Percentiles rank a stretch among this genome's conserved stretches.
Evolutionary conservation across 2,329 filamentous ascomycete species (phyloP).

Genomic region (Fusarium sp.): DNA sequence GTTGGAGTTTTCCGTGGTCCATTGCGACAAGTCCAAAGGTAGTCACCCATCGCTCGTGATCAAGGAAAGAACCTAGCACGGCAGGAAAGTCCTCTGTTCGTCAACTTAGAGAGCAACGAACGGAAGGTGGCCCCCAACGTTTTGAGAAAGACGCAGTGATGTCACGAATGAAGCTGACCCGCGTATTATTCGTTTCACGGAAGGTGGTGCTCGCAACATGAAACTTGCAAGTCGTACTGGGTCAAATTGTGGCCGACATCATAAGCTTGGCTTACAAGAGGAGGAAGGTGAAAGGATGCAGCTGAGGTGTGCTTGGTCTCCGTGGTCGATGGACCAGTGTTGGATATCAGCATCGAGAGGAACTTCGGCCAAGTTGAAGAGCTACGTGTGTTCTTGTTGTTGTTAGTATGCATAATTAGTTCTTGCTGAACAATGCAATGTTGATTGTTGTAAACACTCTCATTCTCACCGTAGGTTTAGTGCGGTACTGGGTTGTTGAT

Average conservation of each 20-base stretch:
- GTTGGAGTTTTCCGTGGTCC: background rate
- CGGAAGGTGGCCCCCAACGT: background rate
- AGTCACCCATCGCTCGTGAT: background rate
- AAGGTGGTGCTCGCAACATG: no score
- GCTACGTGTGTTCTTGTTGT: background rate
- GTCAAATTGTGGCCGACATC: constrained; percentile 2
- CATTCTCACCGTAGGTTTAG: background rate
- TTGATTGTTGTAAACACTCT: background rate
- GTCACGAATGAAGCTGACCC: background rate
- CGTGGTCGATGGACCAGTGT: background rate
- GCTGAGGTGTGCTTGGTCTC: background rate
- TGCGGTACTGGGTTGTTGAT: background rate
- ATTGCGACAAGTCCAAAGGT: background rate
- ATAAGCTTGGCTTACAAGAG: background rate
- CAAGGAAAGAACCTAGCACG: background rate
- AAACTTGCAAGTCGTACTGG: background rate
- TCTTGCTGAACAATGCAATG: no score
- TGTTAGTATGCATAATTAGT: background rate
- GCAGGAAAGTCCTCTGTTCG: no score
- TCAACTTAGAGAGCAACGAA: no score
- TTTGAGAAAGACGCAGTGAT: background rate
- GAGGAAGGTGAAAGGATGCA: background rate
- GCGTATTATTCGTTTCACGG: background rate
- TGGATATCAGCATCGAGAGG: rapidly evolving
- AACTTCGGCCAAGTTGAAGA: rapidly evolving